phyloP scores from a whole-genome alignment of 2,329 filamentous ascomycete genomes.

The Chaetomium sp. region DNA sequence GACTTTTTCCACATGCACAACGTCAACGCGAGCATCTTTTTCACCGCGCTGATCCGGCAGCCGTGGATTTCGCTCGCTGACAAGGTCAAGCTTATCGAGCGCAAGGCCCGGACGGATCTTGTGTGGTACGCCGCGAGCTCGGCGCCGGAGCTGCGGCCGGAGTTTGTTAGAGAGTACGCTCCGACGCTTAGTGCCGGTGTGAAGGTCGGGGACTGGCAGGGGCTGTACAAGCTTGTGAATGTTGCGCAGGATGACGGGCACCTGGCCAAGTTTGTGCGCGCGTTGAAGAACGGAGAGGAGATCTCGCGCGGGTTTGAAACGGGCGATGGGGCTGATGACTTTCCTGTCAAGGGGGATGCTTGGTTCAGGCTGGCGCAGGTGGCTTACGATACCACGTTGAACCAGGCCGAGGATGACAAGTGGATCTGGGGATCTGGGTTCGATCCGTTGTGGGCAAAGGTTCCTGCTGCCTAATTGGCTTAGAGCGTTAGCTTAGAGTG shows the following conservation, averaged over 20 bases:
- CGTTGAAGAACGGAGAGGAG: slow-evolving; percentile 32
- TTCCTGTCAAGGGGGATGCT: neutral
- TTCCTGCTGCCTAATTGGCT: neutral
- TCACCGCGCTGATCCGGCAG: slow-evolving; percentile 26
- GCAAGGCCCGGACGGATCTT: slow-evolving; percentile 58
- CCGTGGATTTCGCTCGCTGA: slow-evolving; percentile 29
- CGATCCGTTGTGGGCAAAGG: neutral
- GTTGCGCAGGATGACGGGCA: slow-evolving; percentile 31
- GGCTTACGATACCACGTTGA: neutral
- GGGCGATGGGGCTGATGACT: neutral
- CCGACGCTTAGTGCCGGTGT: slow-evolving; percentile 1
- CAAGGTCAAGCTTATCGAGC: slow-evolving; percentile 56
- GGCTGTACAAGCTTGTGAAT: slow-evolving; percentile 24
- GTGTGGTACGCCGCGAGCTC: slow-evolving; percentile 56
- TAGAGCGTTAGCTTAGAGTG: too few relatives aligned
- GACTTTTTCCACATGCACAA: slow-evolving; percentile 54
- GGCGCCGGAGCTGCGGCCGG: slow-evolving; percentile 17
- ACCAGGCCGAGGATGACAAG: neutral
- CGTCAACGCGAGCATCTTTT: slow-evolving; percentile 29
- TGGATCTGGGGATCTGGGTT: neutral
- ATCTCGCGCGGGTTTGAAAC: neutral
- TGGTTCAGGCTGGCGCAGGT: neutral
- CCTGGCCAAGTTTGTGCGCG: slow-evolving; percentile 30
- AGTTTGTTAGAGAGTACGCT: slow-evolving; percentile 19
- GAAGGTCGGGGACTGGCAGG: slow-evolving; percentile 23